Base-by-base conservation (phyloP, 306 rosid genomes). In the Dalbergia cochinchinensis region DNA sequence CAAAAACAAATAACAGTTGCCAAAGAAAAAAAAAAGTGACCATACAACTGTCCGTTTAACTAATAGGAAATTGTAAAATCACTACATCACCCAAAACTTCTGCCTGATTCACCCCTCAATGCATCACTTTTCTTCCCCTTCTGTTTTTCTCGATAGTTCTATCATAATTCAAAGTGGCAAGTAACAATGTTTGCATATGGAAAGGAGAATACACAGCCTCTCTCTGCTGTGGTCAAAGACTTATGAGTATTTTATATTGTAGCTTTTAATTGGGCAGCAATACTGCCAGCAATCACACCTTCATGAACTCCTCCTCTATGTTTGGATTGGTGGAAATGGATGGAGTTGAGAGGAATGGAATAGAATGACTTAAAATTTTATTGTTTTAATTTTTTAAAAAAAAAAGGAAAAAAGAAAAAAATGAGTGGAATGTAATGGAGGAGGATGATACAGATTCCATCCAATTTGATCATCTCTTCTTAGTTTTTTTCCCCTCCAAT, bases 131-230 rank as follows among this genome's bases (percentile, higher is more conserved):
- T 26, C 10, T 61, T 31, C 58, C 68, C 0, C 68, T 26, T 33
- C 6, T 18, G 8, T n/a, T 39, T 22, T 60, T 22, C 45, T 35
- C 20, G 18, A 33, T n/a, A 60, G 31, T 5, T 51, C 22, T 6
- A 51, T 15, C 58, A 15, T 10, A 51, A 51, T 76, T 18, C 0
- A 44, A 34, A 76, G 73, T 64, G 45, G 37, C 31, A 26, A 26
- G 31, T 2, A 26, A 26, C 31, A 26, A 26, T 26, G 31, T 26
- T 42, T 51, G 22, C 6, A 8, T 33, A 35, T 14, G 16, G 63
- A 64, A 61, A 26, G 42, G 35, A 60, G 79, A 74, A 61, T 26
- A n/a, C 70, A 42, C 41, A 4, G 35, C 57, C 44, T 53, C 41
- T 47, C 16, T 51, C 47, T 18, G 33, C 8, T 44, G 31, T 58